These are phyloP conservation scores for Ambrosiella xylebori DNA, from an alignment of 2,329 filamentous ascomycete species.

Conservation along the genomic window DNA sequence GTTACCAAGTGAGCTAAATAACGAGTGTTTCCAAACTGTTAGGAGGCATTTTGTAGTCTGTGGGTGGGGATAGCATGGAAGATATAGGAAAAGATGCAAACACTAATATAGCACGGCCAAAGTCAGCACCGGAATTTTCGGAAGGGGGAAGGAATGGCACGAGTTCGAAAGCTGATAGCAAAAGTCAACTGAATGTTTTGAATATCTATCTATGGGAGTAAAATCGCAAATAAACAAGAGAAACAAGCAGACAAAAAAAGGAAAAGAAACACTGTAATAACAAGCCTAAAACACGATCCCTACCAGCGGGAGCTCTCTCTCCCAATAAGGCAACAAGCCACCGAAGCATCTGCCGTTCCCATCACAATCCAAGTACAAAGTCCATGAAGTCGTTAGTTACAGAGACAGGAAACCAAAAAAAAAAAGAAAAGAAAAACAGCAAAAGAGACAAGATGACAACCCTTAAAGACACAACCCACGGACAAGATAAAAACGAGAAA, in stretches of 20 bases:
- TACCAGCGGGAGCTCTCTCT: background rate
- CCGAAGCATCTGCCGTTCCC: background rate
- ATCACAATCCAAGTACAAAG: background rate
- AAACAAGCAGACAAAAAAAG: background rate
- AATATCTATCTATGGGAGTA: background rate
- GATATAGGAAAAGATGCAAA: too few relatives aligned
- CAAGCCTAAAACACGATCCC: background rate
- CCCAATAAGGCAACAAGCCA: background rate
- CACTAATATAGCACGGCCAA: too few relatives aligned
- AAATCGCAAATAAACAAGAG: background rate
- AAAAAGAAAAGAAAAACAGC: background rate
- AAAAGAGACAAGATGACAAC: background rate
- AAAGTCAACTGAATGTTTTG: slow-evolving; percentile 1
- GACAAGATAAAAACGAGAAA: background rate
- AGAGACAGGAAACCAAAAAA: background rate
- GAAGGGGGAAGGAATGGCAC: background rate
- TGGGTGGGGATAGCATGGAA: too few relatives aligned
- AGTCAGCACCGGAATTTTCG: too few relatives aligned
- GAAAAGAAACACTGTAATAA: too few relatives aligned
- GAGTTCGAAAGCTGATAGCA: background rate
- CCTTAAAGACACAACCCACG: background rate
- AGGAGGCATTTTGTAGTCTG: background rate
- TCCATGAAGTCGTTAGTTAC: background rate
- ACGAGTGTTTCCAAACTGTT: background rate
- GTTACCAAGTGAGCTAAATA: too few relatives aligned